Base-by-base conservation (phyloP, 768 basidiomycete species). In the Pulveroboletus ravenelii region DNA sequence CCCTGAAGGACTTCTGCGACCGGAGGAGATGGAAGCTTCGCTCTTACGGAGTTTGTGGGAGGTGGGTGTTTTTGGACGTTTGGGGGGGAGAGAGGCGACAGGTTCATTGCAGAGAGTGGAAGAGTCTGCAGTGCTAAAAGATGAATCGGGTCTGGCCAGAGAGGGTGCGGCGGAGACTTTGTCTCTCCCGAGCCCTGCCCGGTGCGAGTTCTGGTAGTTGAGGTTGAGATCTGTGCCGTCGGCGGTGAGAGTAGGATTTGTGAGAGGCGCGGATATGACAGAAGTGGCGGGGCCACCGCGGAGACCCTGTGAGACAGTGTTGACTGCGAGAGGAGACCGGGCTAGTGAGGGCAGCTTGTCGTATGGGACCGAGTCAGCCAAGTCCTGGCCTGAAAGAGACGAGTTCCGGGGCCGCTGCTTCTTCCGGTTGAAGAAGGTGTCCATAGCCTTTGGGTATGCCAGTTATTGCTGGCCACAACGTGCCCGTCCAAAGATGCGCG, bases 191-290 rank as follows among this genome's bases (percentile, higher is more conserved):
- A 66, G 63, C 61, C 72, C 78, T 47, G 68, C 67, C 51, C 76
- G 77, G 42, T 76, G 74, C 59, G 80, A 65, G 20, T 77, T 72
- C 55, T 53, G 57, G 61, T 75, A 79, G 57, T 79, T 90, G 61
- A 87, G 68, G 55, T 87, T 89, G 61, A 88, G 71, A 54, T 88
- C 86, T 10, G 84, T 82, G 35, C 89, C 89, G 57, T 79, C 74
- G 39, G 77, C 52, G 2, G 87, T 88, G 49, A 91, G 79, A 12
- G 82, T 81, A 6, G 89, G 89, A 60, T 92, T 92, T 23, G 89
- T 89, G 60, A 86, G 84, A 8, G 89, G 89, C 5, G 89, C 89
- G 29, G 87, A 90, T 56, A 92, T 91, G 43, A 56, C 65, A 18
- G 69, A 54, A 15, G 58, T 59, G 10, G 47, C 32, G 1, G 51